Conservation (phyloP, 1,139 yeast genomes). For the Suhomyces atakaporum region DNA sequence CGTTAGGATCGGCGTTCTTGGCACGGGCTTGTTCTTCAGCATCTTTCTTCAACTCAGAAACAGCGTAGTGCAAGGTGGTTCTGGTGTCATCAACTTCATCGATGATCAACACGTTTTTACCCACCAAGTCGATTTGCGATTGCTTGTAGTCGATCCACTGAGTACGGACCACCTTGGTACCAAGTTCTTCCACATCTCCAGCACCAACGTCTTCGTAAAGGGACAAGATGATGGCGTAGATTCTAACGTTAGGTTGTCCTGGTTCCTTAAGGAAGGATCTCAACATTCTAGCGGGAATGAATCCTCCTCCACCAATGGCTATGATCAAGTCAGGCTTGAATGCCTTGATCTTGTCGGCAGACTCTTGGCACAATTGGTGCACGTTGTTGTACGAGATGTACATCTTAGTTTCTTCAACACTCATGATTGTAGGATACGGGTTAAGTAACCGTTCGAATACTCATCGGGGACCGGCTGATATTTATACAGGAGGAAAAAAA, state of each 20-base stretch:
- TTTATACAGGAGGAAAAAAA: conserved; percentile 10
- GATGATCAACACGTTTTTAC: conserved; percentile 79
- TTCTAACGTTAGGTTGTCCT: conserved; percentile 85
- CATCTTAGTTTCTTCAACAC: conserved; percentile 52
- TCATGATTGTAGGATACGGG: conserved; percentile 14
- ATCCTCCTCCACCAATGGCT: conserved; percentile 94
- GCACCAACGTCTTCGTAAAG: conserved; percentile 78
- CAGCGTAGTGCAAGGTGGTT: conserved; percentile 91
- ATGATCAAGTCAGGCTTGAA: conserved; percentile 80
- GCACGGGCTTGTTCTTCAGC: conserved; percentile 44
- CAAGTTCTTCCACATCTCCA: conserved; percentile 65
- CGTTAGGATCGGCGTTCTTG: conserved; percentile 32
- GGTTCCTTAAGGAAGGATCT: conserved; percentile 86
- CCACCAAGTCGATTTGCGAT: conserved; percentile 55
- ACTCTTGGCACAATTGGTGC: conserved; percentile 88
- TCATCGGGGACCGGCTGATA: not conserved
- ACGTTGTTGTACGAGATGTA: conserved; percentile 90
- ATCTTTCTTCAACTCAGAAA: conserved; percentile 83
- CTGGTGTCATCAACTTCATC: conserved; percentile 97
- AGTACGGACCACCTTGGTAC: conserved; percentile 86
- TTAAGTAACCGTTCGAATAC: conserved; percentile 6
- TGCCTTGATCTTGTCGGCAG: conserved; percentile 68
- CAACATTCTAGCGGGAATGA: conserved; percentile 93
- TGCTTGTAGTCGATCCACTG: conserved; percentile 93
- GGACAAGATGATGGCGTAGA: conserved; percentile 91